Evolutionary conservation across 2,329 filamentous ascomycete genomes (phyloP).

Genomic region (Microsporum ferrugineum): DNA sequence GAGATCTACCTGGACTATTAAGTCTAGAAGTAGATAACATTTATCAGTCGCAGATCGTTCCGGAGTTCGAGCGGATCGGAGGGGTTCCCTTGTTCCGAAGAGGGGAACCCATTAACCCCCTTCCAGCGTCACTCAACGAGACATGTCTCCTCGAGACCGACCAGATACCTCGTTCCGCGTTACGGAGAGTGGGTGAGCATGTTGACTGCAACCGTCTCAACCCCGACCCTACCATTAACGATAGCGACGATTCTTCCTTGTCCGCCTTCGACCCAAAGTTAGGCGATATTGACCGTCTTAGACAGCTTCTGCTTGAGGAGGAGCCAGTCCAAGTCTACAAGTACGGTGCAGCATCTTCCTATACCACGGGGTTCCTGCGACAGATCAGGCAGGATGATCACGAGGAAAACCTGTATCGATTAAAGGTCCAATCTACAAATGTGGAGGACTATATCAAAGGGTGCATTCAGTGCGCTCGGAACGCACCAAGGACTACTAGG

Average conservation of each 20-base stretch:
- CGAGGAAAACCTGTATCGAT: not conserved
- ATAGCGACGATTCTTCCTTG: not conserved
- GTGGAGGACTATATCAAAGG: no score
- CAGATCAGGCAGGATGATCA: not conserved
- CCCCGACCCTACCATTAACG: not conserved
- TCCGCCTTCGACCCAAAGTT: not conserved
- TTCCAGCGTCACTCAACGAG: not conserved
- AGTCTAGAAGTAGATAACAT: not conserved
- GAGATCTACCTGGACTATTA: not conserved
- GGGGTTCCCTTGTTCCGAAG: not conserved
- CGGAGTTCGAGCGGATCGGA: not conserved
- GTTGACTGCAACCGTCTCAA: not conserved
- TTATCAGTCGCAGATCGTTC: not conserved
- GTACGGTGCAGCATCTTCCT: not conserved
- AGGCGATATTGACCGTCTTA: not conserved
- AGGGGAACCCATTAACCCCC: not conserved
- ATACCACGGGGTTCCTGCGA: not conserved
- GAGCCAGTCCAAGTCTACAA: not conserved
- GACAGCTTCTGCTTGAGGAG: not conserved
- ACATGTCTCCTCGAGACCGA: not conserved
- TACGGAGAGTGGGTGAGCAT: not conserved
- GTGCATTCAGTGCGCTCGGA: no score
- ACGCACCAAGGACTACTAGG: no score
- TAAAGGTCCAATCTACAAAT: not conserved
- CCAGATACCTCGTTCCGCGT: not conserved